Evolutionary conservation across 768 basidiomycete genomes (phyloP), one percentile per base, ranked within the genome.

Genomic region (Mycena latifolia): DNA sequence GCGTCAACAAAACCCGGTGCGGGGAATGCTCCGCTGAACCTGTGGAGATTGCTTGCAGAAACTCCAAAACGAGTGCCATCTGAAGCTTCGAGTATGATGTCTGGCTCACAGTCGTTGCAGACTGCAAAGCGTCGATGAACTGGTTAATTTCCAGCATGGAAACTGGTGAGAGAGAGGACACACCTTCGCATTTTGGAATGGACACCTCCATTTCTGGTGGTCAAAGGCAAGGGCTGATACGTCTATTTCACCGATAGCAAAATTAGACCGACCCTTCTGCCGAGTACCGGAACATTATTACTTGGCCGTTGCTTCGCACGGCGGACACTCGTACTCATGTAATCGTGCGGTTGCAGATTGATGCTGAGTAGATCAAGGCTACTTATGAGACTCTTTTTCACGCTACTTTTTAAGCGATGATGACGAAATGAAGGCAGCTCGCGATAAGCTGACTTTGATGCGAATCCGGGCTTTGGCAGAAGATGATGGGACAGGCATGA

Each of bases 11-110:
- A 58, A 58, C 57, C 46, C 45, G 57, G 57, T 35, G 57, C 46
- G n/a, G 57, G 57, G 57, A 56, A 56, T 56, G 55, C 55, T 56
- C 55, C 55, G 55, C 55, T 56, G 55, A 56, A 58, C 57, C 57
- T 58, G 57, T 58, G 57, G 57, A 58, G 57, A 58, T 58, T 58
- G 24, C 46, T 58, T 58, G 57, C 46, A 47, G 57, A 58, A 58
- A 58, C 57, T 58, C 57, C 57, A 48, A 58, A 58, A 12, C 57
- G 57, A 58, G 57, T 58, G 57, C 57, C 57, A 58, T 58, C 46
- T 37, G 57, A 58, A 58, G 57, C 57, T 58, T 58, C 57, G 33
- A 58, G 57, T 48, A 58, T 58, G 31, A 11, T 11, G 31, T 33
- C 31, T 33, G 56, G 56, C 56, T 17, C 56, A 57, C 56, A 57